Evolutionary conservation across 345 rosid species (phyloP).

Genomic region (Gossypium arboreum): DNA sequence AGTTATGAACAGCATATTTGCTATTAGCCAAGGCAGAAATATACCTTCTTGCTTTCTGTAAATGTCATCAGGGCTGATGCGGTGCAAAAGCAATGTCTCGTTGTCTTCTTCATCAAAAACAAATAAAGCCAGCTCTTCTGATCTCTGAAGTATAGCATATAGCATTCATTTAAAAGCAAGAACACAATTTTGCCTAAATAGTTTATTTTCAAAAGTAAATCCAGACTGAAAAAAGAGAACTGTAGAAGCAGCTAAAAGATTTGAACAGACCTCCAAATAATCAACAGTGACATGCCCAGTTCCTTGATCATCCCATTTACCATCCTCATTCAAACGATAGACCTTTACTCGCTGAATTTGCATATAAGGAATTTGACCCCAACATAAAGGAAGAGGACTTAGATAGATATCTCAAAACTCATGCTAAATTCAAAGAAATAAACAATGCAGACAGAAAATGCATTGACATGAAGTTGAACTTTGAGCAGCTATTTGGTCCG

Average conservation of each 20-base stretch:
- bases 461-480: background rate
- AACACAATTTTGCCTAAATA: background rate
- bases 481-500: background rate
- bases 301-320: conserved; percentile 96
- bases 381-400: background rate
- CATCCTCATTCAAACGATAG: conserved; percentile 64
- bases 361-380: background rate
- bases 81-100: conserved; percentile 73
- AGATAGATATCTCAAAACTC: background rate
- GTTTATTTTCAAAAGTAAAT: background rate
- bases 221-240: background rate
- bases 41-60: conserved; percentile 91
- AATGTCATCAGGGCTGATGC: conserved; percentile 64
- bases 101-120: conserved; percentile 88
- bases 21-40: conserved; percentile 9
- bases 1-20: background rate
- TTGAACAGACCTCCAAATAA: conserved; percentile 67
- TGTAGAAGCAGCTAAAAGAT: conserved; percentile 15
- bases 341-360: conserved; percentile 79
- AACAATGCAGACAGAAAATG: background rate
- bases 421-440: background rate
- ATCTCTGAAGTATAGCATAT: conserved; percentile 45
- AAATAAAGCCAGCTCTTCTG: conserved; percentile 68
- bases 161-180: conserved; percentile 28
- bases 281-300: conserved; percentile 81